Conservation (phyloP, 441 rosid species). For the Metrosideros polymorpha region DNA sequence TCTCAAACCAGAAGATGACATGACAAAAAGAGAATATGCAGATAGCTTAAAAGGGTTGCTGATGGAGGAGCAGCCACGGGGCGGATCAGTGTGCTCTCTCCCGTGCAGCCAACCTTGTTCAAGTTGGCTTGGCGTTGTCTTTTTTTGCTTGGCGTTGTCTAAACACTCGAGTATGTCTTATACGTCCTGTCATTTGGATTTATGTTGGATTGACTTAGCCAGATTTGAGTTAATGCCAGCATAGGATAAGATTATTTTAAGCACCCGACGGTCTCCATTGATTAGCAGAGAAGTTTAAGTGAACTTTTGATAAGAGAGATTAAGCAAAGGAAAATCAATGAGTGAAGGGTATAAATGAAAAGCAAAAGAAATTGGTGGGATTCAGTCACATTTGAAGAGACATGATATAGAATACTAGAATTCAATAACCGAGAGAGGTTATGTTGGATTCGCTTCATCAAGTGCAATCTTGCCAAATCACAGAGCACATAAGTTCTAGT, state of each 20-base stretch:
- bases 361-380: background rate
- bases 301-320: background rate
- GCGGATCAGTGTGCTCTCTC: background rate
- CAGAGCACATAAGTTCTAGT: background rate
- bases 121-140: background rate
- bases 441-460: background rate
- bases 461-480: background rate
- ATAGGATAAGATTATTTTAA: background rate
- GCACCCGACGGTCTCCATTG: background rate
- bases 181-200: background rate
- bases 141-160: background rate
- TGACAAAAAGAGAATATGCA: background rate
- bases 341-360: background rate
- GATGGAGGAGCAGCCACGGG: background rate
- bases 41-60: background rate
- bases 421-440: background rate
- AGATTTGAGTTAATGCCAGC: background rate
- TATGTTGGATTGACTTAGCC: background rate
- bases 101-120: background rate
- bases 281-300: background rate
- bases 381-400: background rate
- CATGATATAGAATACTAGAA: no score
- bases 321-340: background rate
- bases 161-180: background rate
- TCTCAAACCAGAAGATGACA: background rate